These are phyloP conservation scores for Sutorius eximius DNA, from an alignment of 1,284 basidiomycete genomes.

Conservation along the genomic window DNA sequence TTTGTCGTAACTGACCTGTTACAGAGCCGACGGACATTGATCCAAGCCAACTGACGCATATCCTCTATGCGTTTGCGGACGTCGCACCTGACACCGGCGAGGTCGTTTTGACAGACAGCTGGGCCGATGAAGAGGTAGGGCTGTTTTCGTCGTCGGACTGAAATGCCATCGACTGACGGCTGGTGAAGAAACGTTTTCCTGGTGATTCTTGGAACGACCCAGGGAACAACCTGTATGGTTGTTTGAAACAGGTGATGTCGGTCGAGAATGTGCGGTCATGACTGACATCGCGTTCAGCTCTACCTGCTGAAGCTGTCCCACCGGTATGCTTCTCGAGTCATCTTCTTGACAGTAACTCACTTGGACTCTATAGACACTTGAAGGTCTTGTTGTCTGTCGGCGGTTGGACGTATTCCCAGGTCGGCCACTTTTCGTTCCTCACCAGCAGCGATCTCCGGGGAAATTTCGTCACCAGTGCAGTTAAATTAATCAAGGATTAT, in stretches of 20 bases:
- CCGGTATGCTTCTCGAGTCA: conserved; percentile 9
- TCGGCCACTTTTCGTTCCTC: conserved; percentile 65
- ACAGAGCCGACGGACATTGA: conserved; percentile 62
- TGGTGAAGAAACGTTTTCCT: conserved; percentile 60
- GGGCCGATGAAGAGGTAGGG: conserved; percentile 79
- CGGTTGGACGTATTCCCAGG: conserved; percentile 72
- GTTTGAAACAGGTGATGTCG: conserved; percentile 72
- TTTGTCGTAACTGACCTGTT: conserved; percentile 24
- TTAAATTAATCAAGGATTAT: conserved; percentile 80
- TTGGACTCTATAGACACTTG: conserved; percentile 52
- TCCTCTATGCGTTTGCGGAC: conserved; percentile 88
- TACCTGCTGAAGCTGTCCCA: conserved; percentile 67
- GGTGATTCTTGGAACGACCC: conserved; percentile 60
- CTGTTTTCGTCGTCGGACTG: not conserved
- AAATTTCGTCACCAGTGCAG: conserved; percentile 71
- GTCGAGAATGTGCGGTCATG: not conserved
- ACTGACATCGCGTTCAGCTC: conserved; percentile 34
- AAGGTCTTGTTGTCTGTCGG: conserved; percentile 80
- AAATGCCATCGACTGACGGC: not conserved
- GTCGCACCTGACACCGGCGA: conserved; percentile 65
- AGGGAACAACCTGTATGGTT: conserved; percentile 83
- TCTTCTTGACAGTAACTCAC: not conserved
- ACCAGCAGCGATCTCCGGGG: conserved; percentile 53
- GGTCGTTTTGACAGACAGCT: conserved; percentile 74
- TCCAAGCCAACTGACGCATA: conserved; percentile 61